These are phyloP conservation scores for Ceriops zippeliana DNA, from an alignment of 345 rosid species.

Conservation along the genomic window DNA sequence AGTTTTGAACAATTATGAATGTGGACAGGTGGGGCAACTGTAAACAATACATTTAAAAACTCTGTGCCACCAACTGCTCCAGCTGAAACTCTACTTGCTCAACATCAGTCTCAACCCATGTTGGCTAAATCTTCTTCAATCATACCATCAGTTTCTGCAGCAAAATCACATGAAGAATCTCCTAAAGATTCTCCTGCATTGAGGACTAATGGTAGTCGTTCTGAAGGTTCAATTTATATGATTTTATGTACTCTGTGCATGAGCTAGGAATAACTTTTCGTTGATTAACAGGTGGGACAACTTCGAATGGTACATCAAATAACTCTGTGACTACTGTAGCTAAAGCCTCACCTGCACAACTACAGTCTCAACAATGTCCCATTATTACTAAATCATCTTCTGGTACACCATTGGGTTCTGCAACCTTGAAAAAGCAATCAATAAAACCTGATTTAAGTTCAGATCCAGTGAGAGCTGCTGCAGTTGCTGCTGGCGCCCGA, in stretches of 20 bases:
- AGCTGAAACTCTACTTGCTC: slow-evolving; percentile 38
- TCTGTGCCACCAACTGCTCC: slow-evolving; percentile 21
- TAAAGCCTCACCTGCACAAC: slow-evolving; percentile 41
- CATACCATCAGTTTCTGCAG: slow-evolving; percentile 28
- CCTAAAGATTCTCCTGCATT: background rate
- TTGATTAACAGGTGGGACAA: slow-evolving; percentile 19
- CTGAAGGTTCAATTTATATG: background rate
- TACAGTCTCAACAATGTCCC: slow-evolving; percentile 38
- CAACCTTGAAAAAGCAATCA: slow-evolving; percentile 32
- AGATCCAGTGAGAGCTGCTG: slow-evolving; percentile 67
- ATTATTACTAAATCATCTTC: slow-evolving; percentile 33
- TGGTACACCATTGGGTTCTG: slow-evolving; percentile 27
- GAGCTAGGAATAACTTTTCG: background rate
- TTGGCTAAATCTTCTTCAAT: slow-evolving; percentile 31
- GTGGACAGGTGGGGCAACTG: slow-evolving; percentile 15
- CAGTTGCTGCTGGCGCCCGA: slow-evolving; percentile 79
- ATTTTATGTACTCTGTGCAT: background rate
- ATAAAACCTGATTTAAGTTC: slow-evolving; percentile 36
- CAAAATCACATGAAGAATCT: slow-evolving; percentile 1
- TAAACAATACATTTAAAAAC: slow-evolving; percentile 28
- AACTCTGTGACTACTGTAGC: slow-evolving; percentile 23
- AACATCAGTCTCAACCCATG: slow-evolving; percentile 41
- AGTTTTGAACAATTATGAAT: background rate
- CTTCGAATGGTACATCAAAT: slow-evolving; percentile 30
- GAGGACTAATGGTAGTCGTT: background rate